phyloP scores from a whole-genome alignment of 78 protist genomes.

The Andalucia godoyi region DNA sequence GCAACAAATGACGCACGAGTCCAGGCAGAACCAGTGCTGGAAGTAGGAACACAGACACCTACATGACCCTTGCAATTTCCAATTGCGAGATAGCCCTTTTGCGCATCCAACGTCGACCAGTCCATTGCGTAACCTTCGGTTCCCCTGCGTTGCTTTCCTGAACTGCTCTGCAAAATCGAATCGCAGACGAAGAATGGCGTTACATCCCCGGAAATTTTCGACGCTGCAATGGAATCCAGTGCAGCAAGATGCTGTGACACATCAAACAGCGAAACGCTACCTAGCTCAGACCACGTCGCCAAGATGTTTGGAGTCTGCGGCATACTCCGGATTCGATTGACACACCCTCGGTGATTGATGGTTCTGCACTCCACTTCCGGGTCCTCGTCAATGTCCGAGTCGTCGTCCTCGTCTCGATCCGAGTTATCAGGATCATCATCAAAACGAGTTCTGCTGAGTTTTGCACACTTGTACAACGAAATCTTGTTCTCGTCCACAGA shows the following conservation, averaged over 20 bases:
- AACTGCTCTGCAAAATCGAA: not conserved
- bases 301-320: slow-evolving; percentile 49
- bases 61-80: slow-evolving; percentile 69
- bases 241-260: slow-evolving; percentile 16
- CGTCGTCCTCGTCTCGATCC: slow-evolving; percentile 32
- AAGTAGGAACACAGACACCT: slow-evolving; percentile 18
- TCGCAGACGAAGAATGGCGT: not conserved
- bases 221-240: slow-evolving; percentile 19
- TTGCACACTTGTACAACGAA: slow-evolving; percentile 32
- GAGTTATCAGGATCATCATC: slow-evolving; percentile 7
- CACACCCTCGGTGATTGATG: slow-evolving; percentile 42
- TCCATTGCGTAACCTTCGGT: slow-evolving; percentile 83
- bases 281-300: slow-evolving; percentile 72
- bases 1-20: not conserved
- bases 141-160: slow-evolving; percentile 20
- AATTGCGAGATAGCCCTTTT: slow-evolving; percentile 32
- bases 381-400: slow-evolving; percentile 28
- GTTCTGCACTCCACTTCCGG: slow-evolving; percentile 32
- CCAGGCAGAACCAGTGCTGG: not conserved
- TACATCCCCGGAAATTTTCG: too few species aligned
- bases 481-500: slow-evolving; percentile 42
- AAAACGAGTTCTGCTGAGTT: slow-evolving; percentile 41
- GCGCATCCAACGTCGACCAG: slow-evolving; percentile 53
- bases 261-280: slow-evolving; percentile 49
- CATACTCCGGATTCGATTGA: slow-evolving; percentile 78